Percentiles rank a stretch among this genome's conserved stretches.
phyloP scores from a whole-genome alignment of 129 eudicot species.

The Escallonia rubra region DNA sequence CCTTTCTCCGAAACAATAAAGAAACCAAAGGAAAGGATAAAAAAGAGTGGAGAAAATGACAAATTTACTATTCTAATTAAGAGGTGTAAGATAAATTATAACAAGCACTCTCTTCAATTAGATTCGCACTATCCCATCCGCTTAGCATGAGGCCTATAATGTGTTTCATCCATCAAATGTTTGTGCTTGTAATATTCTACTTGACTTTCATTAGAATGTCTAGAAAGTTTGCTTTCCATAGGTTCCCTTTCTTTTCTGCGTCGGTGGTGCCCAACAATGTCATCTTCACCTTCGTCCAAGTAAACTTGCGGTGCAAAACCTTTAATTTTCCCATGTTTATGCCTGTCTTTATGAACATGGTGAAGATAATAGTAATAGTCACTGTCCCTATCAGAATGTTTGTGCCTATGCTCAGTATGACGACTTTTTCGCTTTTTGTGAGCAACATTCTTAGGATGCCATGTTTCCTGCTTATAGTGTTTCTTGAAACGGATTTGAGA shows the following conservation, averaged over 20 bases:
- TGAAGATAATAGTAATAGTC: conserved; percentile 43
- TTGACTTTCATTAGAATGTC: conserved; percentile 19
- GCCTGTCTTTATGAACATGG: conserved; percentile 63
- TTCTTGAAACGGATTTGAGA: conserved; percentile 15
- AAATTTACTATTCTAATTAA: not conserved
- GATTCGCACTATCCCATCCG: conserved; percentile 24
- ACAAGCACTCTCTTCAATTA: not conserved
- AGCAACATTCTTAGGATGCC: conserved; percentile 36
- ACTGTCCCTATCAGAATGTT: conserved; percentile 19
- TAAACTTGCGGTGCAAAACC: conserved; percentile 22
- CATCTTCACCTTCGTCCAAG: conserved; percentile 29
- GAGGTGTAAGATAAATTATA: not conserved
- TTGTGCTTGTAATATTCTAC: conserved; percentile 25
- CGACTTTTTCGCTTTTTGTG: conserved; percentile 29
- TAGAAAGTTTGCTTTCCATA: conserved; percentile 12
- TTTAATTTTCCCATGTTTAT: conserved; percentile 42
- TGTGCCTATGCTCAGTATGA: conserved; percentile 31
- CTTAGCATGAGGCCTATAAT: conserved; percentile 28
- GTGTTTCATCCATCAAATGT: conserved; percentile 27
- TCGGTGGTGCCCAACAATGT: conserved; percentile 30
- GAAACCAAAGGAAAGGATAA: conserved; percentile 3
- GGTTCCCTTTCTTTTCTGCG: conserved; percentile 30
- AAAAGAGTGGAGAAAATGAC: not conserved
- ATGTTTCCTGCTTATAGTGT: conserved; percentile 35
- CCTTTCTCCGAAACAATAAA: conserved; percentile 13